Evolutionary conservation across 352 stramenopile species (phyloP).

Genomic region (Pythium phragmitis): DNA sequence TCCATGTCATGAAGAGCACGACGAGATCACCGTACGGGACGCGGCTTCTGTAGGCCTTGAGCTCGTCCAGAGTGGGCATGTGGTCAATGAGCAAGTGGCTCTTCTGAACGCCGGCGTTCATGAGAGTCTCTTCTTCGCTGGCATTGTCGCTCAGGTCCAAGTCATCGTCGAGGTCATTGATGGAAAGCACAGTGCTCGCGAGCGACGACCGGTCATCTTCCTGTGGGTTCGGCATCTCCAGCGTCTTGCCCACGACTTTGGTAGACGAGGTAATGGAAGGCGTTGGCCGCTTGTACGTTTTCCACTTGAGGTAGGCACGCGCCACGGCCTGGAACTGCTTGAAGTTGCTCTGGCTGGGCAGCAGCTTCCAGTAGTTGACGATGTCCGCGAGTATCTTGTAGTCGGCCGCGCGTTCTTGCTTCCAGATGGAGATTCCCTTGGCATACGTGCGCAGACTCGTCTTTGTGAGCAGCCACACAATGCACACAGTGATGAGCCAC

Average conservation of each 20-base stretch:
- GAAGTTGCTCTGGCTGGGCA: slow-evolving; percentile 66
- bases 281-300: slow-evolving; percentile 51
- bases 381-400: slow-evolving; percentile 45
- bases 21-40: slow-evolving; percentile 61
- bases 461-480: slow-evolving; percentile 75
- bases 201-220: slow-evolving; percentile 31
- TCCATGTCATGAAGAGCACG: slow-evolving; percentile 77
- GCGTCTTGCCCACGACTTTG: neutral
- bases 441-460: slow-evolving; percentile 60
- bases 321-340: slow-evolving; percentile 67
- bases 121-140: slow-evolving; percentile 57
- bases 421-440: slow-evolving; percentile 72
- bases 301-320: slow-evolving; percentile 76
- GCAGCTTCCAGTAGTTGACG: slow-evolving; percentile 62
- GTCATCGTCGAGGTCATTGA: slow-evolving; percentile 27
- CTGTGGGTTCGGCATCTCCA: slow-evolving; percentile 40
- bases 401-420: slow-evolving; percentile 56
- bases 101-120: slow-evolving; percentile 47
- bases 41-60: slow-evolving; percentile 46
- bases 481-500: slow-evolving; percentile 80
- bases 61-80: slow-evolving; percentile 42
- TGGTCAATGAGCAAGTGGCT: slow-evolving; percentile 28
- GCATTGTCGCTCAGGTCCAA: slow-evolving; percentile 35
- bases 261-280: slow-evolving; percentile 12
- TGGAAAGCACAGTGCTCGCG: slow-evolving; percentile 29